Evolutionary conservation across 352 stramenopile genomes (phyloP).

Genomic region (Phytophthora megakarya): DNA sequence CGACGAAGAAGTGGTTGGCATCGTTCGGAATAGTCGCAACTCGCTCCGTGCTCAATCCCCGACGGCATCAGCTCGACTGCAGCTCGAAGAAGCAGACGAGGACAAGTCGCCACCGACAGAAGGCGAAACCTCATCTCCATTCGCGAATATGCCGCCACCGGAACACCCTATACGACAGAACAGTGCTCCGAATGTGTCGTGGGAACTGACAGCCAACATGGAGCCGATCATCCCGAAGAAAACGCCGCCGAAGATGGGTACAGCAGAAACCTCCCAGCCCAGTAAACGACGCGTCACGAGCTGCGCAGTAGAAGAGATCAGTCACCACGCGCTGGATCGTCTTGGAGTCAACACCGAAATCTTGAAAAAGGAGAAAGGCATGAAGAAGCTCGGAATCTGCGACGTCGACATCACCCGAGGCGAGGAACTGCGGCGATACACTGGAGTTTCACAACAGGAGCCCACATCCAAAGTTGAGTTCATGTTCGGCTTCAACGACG

Average conservation of each 20-base stretch:
- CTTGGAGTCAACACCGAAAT: constrained; percentile 68
- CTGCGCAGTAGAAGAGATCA: constrained; percentile 40
- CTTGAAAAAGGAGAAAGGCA: constrained; percentile 72
- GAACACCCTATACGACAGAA: constrained; percentile 1
- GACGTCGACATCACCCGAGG: constrained; percentile 60
- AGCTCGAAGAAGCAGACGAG: constrained; percentile 25
- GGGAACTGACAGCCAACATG: constrained; percentile 22
- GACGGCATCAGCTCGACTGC: background rate
- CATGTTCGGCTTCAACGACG: constrained; percentile 66
- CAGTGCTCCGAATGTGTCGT: constrained; percentile 23
- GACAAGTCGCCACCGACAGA: constrained; percentile 11
- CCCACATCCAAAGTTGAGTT: constrained; percentile 55
- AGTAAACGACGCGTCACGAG: constrained; percentile 35
- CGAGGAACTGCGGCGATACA: constrained; percentile 63
- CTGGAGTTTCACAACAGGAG: constrained; percentile 39
- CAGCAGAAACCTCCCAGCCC: background rate
- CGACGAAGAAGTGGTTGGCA: constrained; percentile 12
- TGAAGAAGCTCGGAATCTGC: constrained; percentile 79
- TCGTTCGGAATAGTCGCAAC: constrained; percentile 2
- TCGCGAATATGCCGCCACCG: constrained; percentile 9
- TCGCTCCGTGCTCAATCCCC: constrained; percentile 17
- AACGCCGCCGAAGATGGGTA: constrained; percentile 16
- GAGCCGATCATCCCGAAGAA: constrained; percentile 23
- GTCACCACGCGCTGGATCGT: constrained; percentile 53
- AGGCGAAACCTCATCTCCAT: background rate